Conservation (phyloP, 1,139 yeast genomes). For the Saccharomyces hybrid region DNA sequence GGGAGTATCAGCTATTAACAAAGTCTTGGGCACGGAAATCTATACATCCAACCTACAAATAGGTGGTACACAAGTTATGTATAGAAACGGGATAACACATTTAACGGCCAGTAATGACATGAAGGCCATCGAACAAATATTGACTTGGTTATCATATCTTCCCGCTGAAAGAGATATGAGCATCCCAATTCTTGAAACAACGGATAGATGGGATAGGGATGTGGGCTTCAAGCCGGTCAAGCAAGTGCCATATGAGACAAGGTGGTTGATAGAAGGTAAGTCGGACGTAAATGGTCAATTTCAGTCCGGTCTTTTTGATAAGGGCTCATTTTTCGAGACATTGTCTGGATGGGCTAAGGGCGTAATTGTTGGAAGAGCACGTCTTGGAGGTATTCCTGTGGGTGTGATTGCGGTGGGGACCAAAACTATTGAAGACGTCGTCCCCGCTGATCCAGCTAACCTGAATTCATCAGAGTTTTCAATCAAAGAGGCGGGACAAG, state of each 20-base stretch:
- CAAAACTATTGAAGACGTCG: slow-evolving; percentile 74
- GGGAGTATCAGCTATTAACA: slow-evolving; percentile 98
- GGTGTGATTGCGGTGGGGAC: slow-evolving; percentile 98
- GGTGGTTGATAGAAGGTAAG: slow-evolving; percentile 17
- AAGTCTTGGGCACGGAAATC: slow-evolving; percentile 91
- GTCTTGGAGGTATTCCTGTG: slow-evolving; percentile 96
- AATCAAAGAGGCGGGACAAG: slow-evolving; percentile 96
- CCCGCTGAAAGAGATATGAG: slow-evolving; percentile 85
- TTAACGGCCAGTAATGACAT: slow-evolving; percentile 87
- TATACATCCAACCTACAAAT: slow-evolving; percentile 92
- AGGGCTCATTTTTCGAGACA: slow-evolving; percentile 92
- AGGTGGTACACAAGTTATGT: slow-evolving; percentile 99
- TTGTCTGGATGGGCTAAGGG: slow-evolving; percentile 97
- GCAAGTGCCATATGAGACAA: slow-evolving; percentile 46
- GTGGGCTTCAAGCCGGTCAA: slow-evolving; percentile 69
- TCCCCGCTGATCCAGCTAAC: slow-evolving; percentile 98
- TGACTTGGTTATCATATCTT: slow-evolving; percentile 87
- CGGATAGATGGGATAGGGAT: slow-evolving; percentile 86
- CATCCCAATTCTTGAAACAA: slow-evolving; percentile 74
- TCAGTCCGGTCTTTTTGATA: slow-evolving; percentile 73
- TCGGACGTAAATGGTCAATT: slow-evolving; percentile 36
- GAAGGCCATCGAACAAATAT: slow-evolving; percentile 87
- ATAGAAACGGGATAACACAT: slow-evolving; percentile 92
- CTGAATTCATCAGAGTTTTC: slow-evolving; percentile 83
- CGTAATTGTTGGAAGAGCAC: slow-evolving; percentile 97